Conservation (phyloP, 768 basidiomycete genomes). For the Boletellus sp. region DNA sequence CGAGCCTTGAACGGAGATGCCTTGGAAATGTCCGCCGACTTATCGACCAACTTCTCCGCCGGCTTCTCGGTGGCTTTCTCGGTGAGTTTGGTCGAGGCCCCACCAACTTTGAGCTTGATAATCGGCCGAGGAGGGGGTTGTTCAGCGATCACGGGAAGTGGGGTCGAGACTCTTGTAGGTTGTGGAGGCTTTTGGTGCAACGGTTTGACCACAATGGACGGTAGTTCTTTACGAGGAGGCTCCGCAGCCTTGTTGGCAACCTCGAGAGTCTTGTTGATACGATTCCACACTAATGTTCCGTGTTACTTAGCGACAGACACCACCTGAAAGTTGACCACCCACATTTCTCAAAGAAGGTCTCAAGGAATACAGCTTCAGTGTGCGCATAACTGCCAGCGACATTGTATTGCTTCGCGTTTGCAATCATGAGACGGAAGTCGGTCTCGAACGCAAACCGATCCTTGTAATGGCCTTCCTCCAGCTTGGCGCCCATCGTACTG, state of each 20-base stretch:
- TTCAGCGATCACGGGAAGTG: conserved; percentile 11
- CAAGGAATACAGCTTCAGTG: conserved; percentile 70
- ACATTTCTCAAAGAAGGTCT: conserved; percentile 86
- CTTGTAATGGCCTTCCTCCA: conserved; percentile 82
- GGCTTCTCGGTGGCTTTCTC: conserved; percentile 29
- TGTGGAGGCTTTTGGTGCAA: conserved; percentile 19
- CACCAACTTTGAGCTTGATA: conserved; percentile 68
- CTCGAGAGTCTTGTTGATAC: conserved; percentile 81
- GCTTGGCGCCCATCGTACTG: conserved; percentile 80
- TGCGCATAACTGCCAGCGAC: conserved; percentile 64
- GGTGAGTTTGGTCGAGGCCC: conserved; percentile 34
- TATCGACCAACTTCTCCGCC: conserved; percentile 20
- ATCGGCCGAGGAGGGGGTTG: conserved; percentile 47
- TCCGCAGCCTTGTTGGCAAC: conserved; percentile 48
- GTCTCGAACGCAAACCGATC: conserved; percentile 78
- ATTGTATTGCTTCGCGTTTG: conserved; percentile 88
- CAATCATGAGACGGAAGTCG: conserved; percentile 85
- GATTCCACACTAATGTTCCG: conserved; percentile 67
- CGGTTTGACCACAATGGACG: conserved; percentile 24
- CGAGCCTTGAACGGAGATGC: conserved; percentile 37
- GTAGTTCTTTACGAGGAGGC: conserved; percentile 21
- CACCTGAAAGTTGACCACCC: conserved; percentile 29
- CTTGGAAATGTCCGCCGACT: conserved; percentile 33
- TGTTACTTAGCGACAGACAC: conserved; percentile 7
- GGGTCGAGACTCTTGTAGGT: conserved; percentile 5